Conservation (phyloP, 2,329 filamentous ascomycete genomes). For the Apiospora koreana region DNA sequence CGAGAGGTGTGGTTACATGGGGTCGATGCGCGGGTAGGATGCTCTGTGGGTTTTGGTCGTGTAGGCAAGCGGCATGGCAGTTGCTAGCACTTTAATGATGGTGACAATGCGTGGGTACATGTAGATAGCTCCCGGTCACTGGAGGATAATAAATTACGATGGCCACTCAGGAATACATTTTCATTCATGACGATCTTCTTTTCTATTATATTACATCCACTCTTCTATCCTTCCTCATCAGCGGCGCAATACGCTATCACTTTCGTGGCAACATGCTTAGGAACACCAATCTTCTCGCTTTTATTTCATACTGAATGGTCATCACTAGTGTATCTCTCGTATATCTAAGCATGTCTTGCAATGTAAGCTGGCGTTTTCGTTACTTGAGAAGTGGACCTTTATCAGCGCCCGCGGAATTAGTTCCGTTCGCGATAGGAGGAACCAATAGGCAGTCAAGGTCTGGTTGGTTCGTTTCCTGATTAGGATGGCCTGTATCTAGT, state of each 20-base stretch:
- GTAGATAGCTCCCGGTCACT: too few species aligned
- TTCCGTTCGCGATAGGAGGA: background rate
- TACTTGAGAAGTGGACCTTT: background rate
- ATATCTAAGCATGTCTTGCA: too few species aligned
- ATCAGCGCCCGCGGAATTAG: background rate
- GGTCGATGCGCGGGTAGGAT: constrained; percentile 6
- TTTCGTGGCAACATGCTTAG: background rate
- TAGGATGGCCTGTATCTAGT: too few species aligned
- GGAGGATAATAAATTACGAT: too few species aligned
- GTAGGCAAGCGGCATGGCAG: background rate
- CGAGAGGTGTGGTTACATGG: constrained; percentile 21
- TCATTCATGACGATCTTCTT: too few species aligned
- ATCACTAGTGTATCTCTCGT: background rate
- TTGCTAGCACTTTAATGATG: background rate
- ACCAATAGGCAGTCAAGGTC: background rate
- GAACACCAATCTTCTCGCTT: background rate
- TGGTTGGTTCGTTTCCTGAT: background rate
- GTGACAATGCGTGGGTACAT: background rate
- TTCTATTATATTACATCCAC: too few species aligned
- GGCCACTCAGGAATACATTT: too few species aligned
- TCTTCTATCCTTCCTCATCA: too few species aligned
- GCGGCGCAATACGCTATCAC: too few species aligned
- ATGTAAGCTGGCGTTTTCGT: background rate
- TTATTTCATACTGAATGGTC: background rate
- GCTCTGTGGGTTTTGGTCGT: background rate